Evolutionary conservation across 1,284 basidiomycete species (phyloP).

Genomic region (Tylopilus sp.): DNA sequence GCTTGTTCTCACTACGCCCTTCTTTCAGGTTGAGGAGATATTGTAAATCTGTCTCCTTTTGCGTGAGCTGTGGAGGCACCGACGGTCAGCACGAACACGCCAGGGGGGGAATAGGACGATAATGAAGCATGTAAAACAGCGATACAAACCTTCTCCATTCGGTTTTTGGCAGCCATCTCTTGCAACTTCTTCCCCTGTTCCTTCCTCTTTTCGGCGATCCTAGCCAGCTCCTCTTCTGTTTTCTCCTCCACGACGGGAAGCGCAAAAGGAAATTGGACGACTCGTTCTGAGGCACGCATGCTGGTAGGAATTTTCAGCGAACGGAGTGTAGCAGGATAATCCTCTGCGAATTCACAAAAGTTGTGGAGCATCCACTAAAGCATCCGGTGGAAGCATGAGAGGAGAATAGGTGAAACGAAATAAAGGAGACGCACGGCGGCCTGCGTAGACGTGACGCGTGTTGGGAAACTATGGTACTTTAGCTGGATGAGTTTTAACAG

Average conservation of each 20-base stretch:
- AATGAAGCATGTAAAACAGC: not conserved
- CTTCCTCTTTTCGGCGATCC: slow-evolving; percentile 74
- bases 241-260: slow-evolving; percentile 77
- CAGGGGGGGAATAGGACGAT: not conserved
- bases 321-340: slow-evolving; percentile 74
- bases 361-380: slow-evolving; percentile 85
- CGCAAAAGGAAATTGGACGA: slow-evolving; percentile 85
- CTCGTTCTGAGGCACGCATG: slow-evolving; percentile 66
- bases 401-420: not conserved
- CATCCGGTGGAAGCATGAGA: not conserved
- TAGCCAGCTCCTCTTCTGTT: slow-evolving; percentile 85
- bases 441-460: slow-evolving; percentile 55
- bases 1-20: slow-evolving; percentile 66
- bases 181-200: slow-evolving; percentile 88
- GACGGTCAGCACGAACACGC: not conserved
- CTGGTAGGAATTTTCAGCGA: slow-evolving; percentile 53
- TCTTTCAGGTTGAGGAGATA: slow-evolving; percentile 70
- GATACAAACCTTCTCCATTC: slow-evolving; percentile 76
- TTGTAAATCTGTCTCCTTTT: slow-evolving; percentile 84
- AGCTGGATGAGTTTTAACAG: slow-evolving; percentile 83
- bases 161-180: slow-evolving; percentile 87
- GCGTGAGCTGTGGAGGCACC: slow-evolving; percentile 49
- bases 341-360: slow-evolving; percentile 81
- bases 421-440: slow-evolving; percentile 47
- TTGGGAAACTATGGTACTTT: slow-evolving; percentile 90